Conservation (phyloP, 495 filamentous ascomycete genomes). For the Penicillium longicatenatum region DNA sequence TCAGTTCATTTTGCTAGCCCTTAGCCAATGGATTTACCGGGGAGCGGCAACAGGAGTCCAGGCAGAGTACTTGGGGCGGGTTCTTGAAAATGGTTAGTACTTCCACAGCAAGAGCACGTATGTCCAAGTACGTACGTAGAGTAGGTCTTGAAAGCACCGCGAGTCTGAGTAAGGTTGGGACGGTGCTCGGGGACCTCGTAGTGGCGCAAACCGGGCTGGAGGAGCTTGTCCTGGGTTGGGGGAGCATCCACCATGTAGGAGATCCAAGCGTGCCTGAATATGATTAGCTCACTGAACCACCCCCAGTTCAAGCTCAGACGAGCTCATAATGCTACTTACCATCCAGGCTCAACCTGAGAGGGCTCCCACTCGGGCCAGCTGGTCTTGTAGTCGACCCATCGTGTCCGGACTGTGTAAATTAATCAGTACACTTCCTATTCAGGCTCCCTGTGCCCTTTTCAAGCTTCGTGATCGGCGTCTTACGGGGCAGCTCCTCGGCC, state of each 20-base stretch:
- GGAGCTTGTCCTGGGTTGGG: slow-evolving; percentile 68
- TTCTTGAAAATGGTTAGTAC: slow-evolving; percentile 25
- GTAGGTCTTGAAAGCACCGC: slow-evolving; percentile 87
- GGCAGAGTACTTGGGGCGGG: slow-evolving; percentile 45
- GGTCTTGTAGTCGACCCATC: slow-evolving; percentile 94
- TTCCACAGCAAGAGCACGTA: neutral
- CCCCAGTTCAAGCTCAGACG: neutral
- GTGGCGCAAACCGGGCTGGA: slow-evolving; percentile 61
- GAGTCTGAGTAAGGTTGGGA: slow-evolving; percentile 70
- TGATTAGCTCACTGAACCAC: slow-evolving; percentile 6
- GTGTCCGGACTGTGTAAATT: slow-evolving; percentile 74
- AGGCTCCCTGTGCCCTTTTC: neutral
- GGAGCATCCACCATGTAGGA: slow-evolving; percentile 89
- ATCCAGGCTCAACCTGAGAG: slow-evolving; percentile 94
- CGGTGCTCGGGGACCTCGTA: slow-evolving; percentile 80
- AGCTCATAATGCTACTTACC: slow-evolving; percentile 50
- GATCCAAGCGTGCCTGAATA: slow-evolving; percentile 89
- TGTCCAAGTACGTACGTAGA: slow-evolving; percentile 69
- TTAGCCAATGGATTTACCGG: slow-evolving; percentile 34
- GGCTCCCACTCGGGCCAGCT: slow-evolving; percentile 75
- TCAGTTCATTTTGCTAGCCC: slow-evolving; percentile 25
- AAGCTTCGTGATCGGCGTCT: slow-evolving; percentile 23
- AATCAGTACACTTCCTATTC: neutral
- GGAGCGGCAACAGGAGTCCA: slow-evolving; percentile 50
- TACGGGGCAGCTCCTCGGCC: slow-evolving; percentile 88